Evolutionary conservation across 352 stramenopile species (phyloP).

Genomic region (Chrysophaeum taylorii): DNA sequence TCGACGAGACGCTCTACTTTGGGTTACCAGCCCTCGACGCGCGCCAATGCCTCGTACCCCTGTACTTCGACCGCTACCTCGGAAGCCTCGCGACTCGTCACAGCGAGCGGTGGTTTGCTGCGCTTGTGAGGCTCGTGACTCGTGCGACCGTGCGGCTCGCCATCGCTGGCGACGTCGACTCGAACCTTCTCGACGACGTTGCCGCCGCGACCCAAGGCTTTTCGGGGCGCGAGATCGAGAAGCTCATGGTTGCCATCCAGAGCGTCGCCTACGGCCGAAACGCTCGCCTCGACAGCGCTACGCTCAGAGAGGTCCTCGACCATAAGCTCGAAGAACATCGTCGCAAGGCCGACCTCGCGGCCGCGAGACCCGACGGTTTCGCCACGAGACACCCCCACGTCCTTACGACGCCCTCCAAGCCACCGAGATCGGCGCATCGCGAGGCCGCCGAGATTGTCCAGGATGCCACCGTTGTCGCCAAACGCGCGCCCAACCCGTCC

Average conservation of each 20-base stretch:
- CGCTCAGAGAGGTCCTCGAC: constrained; percentile 63
- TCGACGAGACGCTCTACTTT: constrained; percentile 87
- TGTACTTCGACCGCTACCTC: constrained; percentile 44
- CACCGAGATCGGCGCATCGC: no score
- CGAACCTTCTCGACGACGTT: constrained; percentile 61
- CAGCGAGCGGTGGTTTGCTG: constrained; percentile 75
- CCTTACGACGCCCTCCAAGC: no score
- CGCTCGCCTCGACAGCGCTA: constrained; percentile 62
- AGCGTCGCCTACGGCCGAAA: constrained; percentile 69
- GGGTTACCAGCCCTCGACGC: constrained; percentile 68
- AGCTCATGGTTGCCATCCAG: constrained; percentile 87
- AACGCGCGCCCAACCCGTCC: no score
- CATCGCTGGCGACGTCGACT: constrained; percentile 49
- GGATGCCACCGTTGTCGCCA: no score
- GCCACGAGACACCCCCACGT: no score
- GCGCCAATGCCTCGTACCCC: constrained; percentile 38
- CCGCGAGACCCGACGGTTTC: no score
- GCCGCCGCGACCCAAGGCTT: constrained; percentile 74
- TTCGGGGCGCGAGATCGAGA: constrained; percentile 85
- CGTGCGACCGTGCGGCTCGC: constrained; percentile 62
- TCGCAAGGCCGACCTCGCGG: background rate
- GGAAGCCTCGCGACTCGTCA: constrained; percentile 57
- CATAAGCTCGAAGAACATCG: constrained; percentile 37
- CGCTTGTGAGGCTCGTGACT: constrained; percentile 81
- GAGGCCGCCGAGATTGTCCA: no score